Evolutionary conservation across 2,329 filamentous ascomycete species (phyloP).

Genomic region (Simplicillium sp.): DNA sequence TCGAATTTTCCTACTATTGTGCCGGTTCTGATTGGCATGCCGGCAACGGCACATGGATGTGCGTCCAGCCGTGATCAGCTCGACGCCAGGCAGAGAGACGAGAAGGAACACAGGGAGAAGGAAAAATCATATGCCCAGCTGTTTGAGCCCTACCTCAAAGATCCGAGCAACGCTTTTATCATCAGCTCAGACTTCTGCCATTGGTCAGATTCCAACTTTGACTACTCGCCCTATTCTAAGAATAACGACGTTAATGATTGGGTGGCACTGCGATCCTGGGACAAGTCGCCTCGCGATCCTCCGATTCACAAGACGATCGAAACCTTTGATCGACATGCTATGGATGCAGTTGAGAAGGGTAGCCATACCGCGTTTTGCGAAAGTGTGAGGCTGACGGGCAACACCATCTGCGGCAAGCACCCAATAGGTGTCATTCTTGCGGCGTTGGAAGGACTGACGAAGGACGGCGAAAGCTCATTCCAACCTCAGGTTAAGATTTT

Average conservation of each 20-base stretch:
- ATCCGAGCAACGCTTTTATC: conserved; percentile 72
- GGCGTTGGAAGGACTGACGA: conserved; percentile 58
- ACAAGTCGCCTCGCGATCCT: conserved; percentile 23
- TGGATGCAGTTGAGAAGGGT: conserved; percentile 75
- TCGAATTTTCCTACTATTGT: conserved; percentile 63
- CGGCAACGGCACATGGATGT: conserved; percentile 36
- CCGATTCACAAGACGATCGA: conserved; percentile 80
- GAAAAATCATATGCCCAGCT: conserved; percentile 61
- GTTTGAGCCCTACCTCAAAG: conserved; percentile 69
- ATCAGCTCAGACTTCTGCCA: conserved; percentile 96
- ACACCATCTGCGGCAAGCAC: conserved; percentile 91
- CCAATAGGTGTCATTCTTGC: conserved; percentile 92
- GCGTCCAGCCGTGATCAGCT: not conserved
- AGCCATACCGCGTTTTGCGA: conserved; percentile 60
- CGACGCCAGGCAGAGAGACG: conserved; percentile 11
- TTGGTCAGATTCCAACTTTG: conserved; percentile 71
- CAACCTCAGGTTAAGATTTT: conserved; percentile 65
- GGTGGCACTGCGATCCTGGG: conserved; percentile 24
- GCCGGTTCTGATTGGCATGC: conserved; percentile 69
- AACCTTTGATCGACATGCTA: conserved; percentile 68
- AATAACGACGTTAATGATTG: conserved; percentile 28
- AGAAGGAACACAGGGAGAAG: conserved; percentile 29
- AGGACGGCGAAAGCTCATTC: conserved; percentile 24
- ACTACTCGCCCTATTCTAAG: conserved; percentile 67
- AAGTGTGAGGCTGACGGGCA: conserved; percentile 62